These are phyloP conservation scores for Calonectria hawksworthii DNA, from an alignment of 2,329 filamentous ascomycete species.

Conservation along the genomic window DNA sequence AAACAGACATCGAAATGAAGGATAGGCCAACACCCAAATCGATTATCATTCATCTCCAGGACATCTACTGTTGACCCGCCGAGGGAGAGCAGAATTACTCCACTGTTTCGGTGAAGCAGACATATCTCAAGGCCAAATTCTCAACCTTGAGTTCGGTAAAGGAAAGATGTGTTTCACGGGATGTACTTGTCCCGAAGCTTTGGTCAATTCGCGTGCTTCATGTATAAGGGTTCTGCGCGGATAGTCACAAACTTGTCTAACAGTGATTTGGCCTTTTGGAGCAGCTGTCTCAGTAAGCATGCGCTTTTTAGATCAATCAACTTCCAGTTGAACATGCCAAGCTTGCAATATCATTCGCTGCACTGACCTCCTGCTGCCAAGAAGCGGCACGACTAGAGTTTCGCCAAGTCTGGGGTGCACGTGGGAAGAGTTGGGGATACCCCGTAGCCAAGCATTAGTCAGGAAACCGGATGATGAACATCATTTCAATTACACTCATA, in stretches of 20 bases:
- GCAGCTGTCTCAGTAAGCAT: not conserved
- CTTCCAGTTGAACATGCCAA: not conserved
- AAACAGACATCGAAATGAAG: not conserved
- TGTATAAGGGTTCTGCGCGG: not conserved
- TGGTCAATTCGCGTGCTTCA: not conserved
- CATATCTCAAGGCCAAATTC: not conserved
- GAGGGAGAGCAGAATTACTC: not conserved
- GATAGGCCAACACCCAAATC: not conserved
- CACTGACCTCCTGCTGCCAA: not conserved
- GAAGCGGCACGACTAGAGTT: not conserved
- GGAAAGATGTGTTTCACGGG: not conserved
- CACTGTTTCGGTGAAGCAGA: not conserved
- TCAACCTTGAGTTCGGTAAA: not conserved
- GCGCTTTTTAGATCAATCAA: not conserved
- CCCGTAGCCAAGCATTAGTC: slow-evolving; percentile 5
- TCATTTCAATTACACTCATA: slow-evolving; percentile 19
- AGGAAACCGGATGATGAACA: not conserved
- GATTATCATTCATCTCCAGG: too few species aligned
- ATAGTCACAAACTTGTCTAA: not conserved
- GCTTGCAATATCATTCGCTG: not conserved
- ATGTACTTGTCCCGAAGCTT: not conserved
- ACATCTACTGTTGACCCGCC: not conserved
- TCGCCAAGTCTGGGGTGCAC: slow-evolving; percentile 8
- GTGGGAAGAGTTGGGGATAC: slow-evolving; percentile 1
- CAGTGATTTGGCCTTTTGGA: not conserved